Evolutionary conservation across 371 early-diverging fungal genomes (phyloP).

Genomic region (Mucor sp.): DNA sequence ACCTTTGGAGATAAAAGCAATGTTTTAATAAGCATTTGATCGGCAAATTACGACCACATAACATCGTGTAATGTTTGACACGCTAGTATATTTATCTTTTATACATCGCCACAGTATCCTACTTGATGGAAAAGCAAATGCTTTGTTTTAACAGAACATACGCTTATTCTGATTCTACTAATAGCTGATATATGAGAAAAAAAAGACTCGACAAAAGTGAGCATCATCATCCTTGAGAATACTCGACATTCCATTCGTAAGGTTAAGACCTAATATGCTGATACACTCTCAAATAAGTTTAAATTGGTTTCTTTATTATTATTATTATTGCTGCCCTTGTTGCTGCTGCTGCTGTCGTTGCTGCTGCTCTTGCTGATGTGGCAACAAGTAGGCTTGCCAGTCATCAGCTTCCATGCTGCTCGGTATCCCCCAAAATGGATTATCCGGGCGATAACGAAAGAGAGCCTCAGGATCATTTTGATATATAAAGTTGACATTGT

Average conservation of each 20-base stretch:
- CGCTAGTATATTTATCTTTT: no score
- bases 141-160: no score
- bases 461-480: constrained; percentile 8
- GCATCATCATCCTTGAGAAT: no score
- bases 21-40: background rate
- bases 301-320: background rate
- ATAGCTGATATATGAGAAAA: no score
- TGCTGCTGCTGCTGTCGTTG: background rate
- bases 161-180: no score
- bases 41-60: background rate
- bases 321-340: background rate
- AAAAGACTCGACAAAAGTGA: no score
- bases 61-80: no score
- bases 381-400: constrained; percentile 38
- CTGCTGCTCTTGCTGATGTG: constrained; percentile 7
- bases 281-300: background rate
- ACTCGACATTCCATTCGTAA: background rate
- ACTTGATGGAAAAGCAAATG: no score
- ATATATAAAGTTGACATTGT: background rate
- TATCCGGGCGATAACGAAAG: constrained; percentile 36
- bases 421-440: constrained; percentile 51
- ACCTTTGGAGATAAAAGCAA: background rate
- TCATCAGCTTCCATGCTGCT: constrained; percentile 40
- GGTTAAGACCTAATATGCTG: background rate
- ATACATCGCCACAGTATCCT: no score